Evolutionary conservation across 495 filamentous ascomycete species (phyloP).

Genomic region (Hypoxylon trugodes): DNA sequence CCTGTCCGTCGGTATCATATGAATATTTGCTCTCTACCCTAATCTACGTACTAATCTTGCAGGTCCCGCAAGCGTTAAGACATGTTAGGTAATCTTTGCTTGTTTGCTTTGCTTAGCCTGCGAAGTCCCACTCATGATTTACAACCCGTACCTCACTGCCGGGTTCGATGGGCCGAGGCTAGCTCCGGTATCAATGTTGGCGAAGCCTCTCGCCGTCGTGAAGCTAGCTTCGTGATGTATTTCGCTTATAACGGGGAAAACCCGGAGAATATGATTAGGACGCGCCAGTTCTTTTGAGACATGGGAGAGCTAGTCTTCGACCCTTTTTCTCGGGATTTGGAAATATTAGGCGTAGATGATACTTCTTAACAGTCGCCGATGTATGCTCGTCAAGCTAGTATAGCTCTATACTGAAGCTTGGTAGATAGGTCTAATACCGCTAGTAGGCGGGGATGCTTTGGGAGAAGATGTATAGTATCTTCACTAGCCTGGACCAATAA

Average conservation of each 20-base stretch:
- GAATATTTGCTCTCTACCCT: slow-evolving; percentile 21
- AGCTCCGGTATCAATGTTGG: slow-evolving; percentile 5
- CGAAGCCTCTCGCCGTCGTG: slow-evolving; percentile 2
- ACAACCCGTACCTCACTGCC: slow-evolving; percentile 20
- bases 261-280: neutral
- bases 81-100: neutral
- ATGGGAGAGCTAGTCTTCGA: too few relatives aligned
- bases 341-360: neutral
- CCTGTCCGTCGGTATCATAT: slow-evolving; percentile 22
- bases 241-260: slow-evolving; percentile 10
- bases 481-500: too few relatives aligned
- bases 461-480: too few relatives aligned
- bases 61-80: too few relatives aligned
- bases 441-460: too few relatives aligned
- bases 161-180: slow-evolving; percentile 11
- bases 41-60: too few relatives aligned
- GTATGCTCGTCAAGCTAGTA: too few relatives aligned
- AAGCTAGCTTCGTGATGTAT: slow-evolving; percentile 6
- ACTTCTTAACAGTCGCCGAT: too few relatives aligned
- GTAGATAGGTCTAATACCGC: too few relatives aligned
- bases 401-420: too few relatives aligned
- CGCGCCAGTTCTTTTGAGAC: neutral
- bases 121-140: slow-evolving; percentile 6
- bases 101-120: neutral
- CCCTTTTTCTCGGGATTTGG: slow-evolving; percentile 1